phyloP scores from a whole-genome alignment of 163 green algal genomes.

The Scenedesmus sp. region DNA sequence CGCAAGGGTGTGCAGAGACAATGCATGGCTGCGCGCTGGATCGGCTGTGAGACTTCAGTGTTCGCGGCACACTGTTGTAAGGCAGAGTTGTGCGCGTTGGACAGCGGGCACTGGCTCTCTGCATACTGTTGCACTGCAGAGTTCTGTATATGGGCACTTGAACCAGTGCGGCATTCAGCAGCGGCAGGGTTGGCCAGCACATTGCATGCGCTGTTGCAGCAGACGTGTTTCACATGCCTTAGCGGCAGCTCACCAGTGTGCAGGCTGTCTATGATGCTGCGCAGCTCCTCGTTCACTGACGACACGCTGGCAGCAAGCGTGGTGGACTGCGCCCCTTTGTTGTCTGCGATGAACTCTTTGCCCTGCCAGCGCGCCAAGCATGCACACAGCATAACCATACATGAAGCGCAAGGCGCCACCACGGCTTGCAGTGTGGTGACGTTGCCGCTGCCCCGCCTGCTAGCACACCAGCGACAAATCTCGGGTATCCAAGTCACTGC shows the following conservation, averaged over 20 bases:
- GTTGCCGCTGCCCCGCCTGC: no score
- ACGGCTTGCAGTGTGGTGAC: no score
- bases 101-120: no score
- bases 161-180: background rate
- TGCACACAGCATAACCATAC: background rate
- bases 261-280: conserved; percentile 65
- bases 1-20: background rate
- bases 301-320: conserved; percentile 66
- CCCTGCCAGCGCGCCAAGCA: conserved; percentile 2
- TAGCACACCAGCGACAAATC: background rate
- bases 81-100: no score
- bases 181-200: background rate
- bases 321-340: conserved; percentile 76
- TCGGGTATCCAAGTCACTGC: background rate
- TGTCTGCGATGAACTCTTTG: conserved; percentile 83
- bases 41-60: no score
- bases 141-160: background rate
- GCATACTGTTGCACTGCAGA: background rate
- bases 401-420: background rate
- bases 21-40: no score
- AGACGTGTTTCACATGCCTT: background rate
- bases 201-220: background rate
- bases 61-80: no score
- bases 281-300: conserved; percentile 76
- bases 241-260: conserved; percentile 60